phyloP scores from a whole-genome alignment of 2,329 filamentous ascomycete species.

The Stagonosporopsis rhizophila region DNA sequence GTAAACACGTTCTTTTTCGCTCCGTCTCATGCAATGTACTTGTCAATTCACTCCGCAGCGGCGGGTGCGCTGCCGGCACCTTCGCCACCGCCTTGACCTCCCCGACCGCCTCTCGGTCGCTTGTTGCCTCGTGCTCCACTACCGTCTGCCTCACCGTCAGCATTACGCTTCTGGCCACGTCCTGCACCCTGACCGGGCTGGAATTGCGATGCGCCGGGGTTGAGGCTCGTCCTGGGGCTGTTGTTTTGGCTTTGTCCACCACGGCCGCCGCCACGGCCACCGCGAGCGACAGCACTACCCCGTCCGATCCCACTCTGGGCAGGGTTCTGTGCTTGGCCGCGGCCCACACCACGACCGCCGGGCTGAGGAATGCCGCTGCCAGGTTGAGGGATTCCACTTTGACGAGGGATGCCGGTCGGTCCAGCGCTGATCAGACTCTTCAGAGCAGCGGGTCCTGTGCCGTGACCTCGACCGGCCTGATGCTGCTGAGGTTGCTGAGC shows the following conservation, averaged over 20 bases:
- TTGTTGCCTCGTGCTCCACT: constrained; percentile 41
- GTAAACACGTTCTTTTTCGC: constrained; percentile 13
- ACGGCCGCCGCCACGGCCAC: constrained; percentile 32
- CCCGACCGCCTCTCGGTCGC: constrained; percentile 39
- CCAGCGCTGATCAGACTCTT: constrained; percentile 33
- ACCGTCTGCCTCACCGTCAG: constrained; percentile 41
- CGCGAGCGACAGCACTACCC: constrained; percentile 38
- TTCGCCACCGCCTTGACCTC: constrained; percentile 31
- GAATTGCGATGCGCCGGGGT: constrained; percentile 46
- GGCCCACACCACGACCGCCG: constrained; percentile 34
- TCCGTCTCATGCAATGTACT: background rate
- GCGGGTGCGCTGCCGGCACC: constrained; percentile 18
- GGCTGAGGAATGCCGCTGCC: constrained; percentile 41
- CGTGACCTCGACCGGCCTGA: constrained; percentile 31
- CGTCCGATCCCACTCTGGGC: constrained; percentile 29
- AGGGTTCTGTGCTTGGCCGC: constrained; percentile 25
- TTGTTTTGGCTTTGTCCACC: constrained; percentile 30
- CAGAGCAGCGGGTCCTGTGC: constrained; percentile 41
- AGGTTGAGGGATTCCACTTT: constrained; percentile 18
- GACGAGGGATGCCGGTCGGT: constrained; percentile 38
- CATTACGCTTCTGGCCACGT: constrained; percentile 44
- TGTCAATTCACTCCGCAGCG: constrained; percentile 10
- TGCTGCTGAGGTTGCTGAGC: constrained; percentile 30
- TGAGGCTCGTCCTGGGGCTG: constrained; percentile 40
- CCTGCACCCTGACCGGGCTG: constrained; percentile 38